These are phyloP conservation scores for Entomortierella beljakovae DNA, from an alignment of 192 early-diverging fungal species.

Conservation along the genomic window DNA sequence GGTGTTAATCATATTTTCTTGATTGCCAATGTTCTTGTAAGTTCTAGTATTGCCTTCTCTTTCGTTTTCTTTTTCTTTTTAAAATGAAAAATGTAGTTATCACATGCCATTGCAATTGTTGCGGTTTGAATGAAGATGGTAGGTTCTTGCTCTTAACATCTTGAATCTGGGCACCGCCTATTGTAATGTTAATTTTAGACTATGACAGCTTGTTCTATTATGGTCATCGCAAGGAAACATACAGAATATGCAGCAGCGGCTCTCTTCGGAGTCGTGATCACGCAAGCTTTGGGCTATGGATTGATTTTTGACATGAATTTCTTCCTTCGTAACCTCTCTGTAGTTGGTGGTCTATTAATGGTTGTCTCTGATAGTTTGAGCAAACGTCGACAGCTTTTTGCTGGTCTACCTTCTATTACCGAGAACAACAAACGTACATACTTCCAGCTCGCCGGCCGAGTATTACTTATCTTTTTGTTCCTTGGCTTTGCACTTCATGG, in stretches of 20 bases:
- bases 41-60: not conserved
- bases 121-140: too few relatives aligned
- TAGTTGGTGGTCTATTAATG: constrained; percentile 94
- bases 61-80: not conserved
- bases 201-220: constrained; percentile 86
- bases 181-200: constrained; percentile 47
- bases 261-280: constrained; percentile 83
- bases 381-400: constrained; percentile 82
- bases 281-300: constrained; percentile 95
- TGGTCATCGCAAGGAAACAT: constrained; percentile 85
- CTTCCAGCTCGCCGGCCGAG: constrained; percentile 90
- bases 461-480: constrained; percentile 94
- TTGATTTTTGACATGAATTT: constrained; percentile 91
- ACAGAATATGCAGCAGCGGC: constrained; percentile 88
- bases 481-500: constrained; percentile 90
- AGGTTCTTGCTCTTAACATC: too few relatives aligned
- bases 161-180: too few relatives aligned
- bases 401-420: constrained; percentile 86
- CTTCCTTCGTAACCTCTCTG: constrained; percentile 94
- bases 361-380: constrained; percentile 86
- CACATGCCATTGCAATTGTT: not conserved
- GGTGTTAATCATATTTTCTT: constrained; percentile 91
- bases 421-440: constrained; percentile 91
- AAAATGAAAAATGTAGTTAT: not conserved
- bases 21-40: constrained; percentile 79